Conservation (phyloP, 2,329 filamentous ascomycete genomes). For the Penicillium digitatum region DNA sequence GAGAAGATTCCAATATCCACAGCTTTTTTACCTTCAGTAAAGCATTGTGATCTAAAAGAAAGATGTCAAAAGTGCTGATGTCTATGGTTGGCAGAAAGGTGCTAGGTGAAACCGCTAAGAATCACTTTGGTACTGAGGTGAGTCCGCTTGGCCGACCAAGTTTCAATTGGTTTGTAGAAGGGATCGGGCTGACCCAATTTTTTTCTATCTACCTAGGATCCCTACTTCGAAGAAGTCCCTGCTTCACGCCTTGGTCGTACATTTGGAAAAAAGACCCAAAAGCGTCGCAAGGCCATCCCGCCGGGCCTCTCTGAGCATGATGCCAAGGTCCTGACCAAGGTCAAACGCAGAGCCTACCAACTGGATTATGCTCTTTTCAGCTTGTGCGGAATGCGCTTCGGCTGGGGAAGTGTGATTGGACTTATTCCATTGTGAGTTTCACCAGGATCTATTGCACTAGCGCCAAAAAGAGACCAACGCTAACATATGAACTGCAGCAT, state of each 20-base stretch:
- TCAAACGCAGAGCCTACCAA: slow-evolving; percentile 78
- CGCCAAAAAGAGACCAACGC: not conserved
- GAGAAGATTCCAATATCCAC: not conserved
- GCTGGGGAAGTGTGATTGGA: slow-evolving; percentile 83
- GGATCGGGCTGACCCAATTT: slow-evolving; percentile 2
- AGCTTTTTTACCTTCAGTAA: not conserved
- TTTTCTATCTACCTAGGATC: slow-evolving; percentile 58
- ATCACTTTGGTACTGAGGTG: slow-evolving; percentile 44
- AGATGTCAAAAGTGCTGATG: slow-evolving; percentile 29
- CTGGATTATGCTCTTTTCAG: slow-evolving; percentile 83
- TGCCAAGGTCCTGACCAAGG: slow-evolving; percentile 73
- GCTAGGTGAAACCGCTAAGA: slow-evolving; percentile 38
- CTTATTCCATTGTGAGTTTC: slow-evolving; percentile 72
- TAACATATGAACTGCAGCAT: slow-evolving; percentile 47
- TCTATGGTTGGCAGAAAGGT: slow-evolving; percentile 34
- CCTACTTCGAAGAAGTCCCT: slow-evolving; percentile 79
- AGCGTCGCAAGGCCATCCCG: slow-evolving; percentile 78
- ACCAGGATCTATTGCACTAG: not conserved
- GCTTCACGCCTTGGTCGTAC: slow-evolving; percentile 65
- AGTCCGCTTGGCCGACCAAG: slow-evolving; percentile 7
- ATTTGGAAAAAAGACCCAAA: slow-evolving; percentile 69
- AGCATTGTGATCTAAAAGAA: not conserved
- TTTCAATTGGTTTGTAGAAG: not conserved
- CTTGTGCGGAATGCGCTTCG: slow-evolving; percentile 75
- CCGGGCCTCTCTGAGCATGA: slow-evolving; percentile 80